Conservation (phyloP, 1,139 yeast species). For the Torulaspora pretoriensis region DNA sequence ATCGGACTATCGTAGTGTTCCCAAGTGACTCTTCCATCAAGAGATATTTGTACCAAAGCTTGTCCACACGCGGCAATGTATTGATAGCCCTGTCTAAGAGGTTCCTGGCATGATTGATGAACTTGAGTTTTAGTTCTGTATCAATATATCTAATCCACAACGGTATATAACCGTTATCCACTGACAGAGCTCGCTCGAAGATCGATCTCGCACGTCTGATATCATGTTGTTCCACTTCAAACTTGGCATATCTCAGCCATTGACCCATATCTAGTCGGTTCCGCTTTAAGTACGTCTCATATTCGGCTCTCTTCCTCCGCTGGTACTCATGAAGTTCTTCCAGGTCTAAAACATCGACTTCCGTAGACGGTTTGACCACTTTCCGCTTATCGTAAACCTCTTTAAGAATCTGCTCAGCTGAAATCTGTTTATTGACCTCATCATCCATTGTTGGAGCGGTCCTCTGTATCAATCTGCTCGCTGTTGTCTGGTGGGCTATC, state of each 20-base stretch:
- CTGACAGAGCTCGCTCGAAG: conserved; percentile 82
- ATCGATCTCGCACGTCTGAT: conserved; percentile 75
- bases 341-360: conserved; percentile 62
- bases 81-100: conserved; percentile 74
- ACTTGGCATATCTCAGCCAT: conserved; percentile 89
- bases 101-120: conserved; percentile 86
- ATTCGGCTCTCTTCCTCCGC: conserved; percentile 71
- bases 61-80: conserved; percentile 71
- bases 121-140: conserved; percentile 64
- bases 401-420: conserved; percentile 53
- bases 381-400: conserved; percentile 53
- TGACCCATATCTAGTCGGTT: conserved; percentile 79
- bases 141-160: conserved; percentile 85
- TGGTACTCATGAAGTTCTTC: conserved; percentile 79
- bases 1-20: conserved; percentile 58
- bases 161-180: conserved; percentile 70
- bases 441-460: conserved; percentile 9
- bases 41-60: conserved; percentile 80
- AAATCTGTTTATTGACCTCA: conserved; percentile 38
- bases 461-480: not conserved
- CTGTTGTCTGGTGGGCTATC: not conserved
- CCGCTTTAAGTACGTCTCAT: conserved; percentile 77
- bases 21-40: conserved; percentile 78
- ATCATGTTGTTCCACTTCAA: conserved; percentile 81
- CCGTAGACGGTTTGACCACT: conserved; percentile 42